These are phyloP conservation scores for Trypanosoma theileri DNA, from an alignment of 208 protist genomes.

Conservation along the genomic window DNA sequence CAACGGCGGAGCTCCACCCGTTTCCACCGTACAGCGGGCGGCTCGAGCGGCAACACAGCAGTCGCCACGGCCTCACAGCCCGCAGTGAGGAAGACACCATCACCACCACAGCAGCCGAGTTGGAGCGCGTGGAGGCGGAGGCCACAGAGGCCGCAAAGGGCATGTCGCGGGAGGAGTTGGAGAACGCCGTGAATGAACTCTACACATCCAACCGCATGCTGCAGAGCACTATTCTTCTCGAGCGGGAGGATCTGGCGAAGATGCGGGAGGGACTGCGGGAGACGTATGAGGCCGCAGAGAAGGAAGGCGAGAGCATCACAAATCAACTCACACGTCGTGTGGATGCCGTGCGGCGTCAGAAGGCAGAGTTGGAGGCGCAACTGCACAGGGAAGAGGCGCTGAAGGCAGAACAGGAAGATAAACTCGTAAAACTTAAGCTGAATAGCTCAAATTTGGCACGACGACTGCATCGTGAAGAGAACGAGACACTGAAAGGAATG, in stretches of 20 bases:
- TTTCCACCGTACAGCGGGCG: background rate
- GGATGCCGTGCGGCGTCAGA: conserved; percentile 45
- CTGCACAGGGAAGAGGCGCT: conserved; percentile 29
- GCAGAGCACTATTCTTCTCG: conserved; percentile 42
- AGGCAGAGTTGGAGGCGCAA: conserved; percentile 38
- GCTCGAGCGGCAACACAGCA: conserved; percentile 12
- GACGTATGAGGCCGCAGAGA: conserved; percentile 54
- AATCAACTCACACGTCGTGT: conserved; percentile 73
- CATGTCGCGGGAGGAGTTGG: conserved; percentile 44
- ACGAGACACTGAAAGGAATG: conserved; percentile 42
- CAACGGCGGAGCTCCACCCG: background rate
- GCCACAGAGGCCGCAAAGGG: conserved; percentile 46
- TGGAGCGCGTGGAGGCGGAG: conserved; percentile 18
- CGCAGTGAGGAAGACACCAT: conserved; percentile 8
- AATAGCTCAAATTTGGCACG: conserved; percentile 45
- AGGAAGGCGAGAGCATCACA: conserved; percentile 70
- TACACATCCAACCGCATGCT: conserved; percentile 49
- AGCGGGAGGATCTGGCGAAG: conserved; percentile 38
- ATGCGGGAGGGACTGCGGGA: conserved; percentile 58
- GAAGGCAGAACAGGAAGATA: conserved; percentile 39
- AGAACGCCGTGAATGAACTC: conserved; percentile 42
- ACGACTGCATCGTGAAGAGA: conserved; percentile 69
- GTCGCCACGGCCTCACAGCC: background rate
- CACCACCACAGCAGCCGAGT: background rate
- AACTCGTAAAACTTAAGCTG: conserved; percentile 42